Conservation (phyloP, 805 yeast species). For the Lachancea fermentati region DNA sequence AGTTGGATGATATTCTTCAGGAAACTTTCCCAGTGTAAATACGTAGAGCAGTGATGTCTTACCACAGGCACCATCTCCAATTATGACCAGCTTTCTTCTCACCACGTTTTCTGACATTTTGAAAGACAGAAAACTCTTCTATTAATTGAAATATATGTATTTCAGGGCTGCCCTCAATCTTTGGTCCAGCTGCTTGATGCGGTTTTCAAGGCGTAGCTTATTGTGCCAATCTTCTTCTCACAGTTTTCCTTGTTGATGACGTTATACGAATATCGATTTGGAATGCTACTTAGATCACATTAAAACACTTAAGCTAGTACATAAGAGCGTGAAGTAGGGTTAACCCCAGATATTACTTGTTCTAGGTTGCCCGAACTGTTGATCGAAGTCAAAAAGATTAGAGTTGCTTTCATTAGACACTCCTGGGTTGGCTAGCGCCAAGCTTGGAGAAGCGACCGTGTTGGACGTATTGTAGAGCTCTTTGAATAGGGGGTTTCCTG, state of each 20-base stretch:
- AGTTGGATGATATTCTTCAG: constrained; percentile 88
- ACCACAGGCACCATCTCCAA: constrained; percentile 95
- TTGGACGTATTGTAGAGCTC: constrained; percentile 4
- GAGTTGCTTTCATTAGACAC: constrained; percentile 2
- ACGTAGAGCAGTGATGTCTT: constrained; percentile 87
- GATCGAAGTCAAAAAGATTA: constrained; percentile 2
- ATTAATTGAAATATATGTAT: no score
- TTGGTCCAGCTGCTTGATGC: no score
- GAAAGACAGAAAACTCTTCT: no score
- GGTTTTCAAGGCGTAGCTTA: no score
- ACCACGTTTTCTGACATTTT: constrained; percentile 33
- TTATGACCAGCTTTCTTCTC: constrained; percentile 77
- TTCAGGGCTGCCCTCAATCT: no score
- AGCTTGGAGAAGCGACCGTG: constrained; percentile 1
- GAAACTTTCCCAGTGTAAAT: constrained; percentile 88
- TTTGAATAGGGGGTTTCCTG: constrained; percentile 2
- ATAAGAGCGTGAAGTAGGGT: neutral
- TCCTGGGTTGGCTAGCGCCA: constrained; percentile 1
- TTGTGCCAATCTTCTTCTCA: no score
- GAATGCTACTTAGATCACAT: neutral
- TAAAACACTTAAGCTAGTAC: constrained; percentile 1
- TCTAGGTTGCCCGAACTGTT: constrained; percentile 4
- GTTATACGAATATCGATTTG: neutral
- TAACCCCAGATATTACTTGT: constrained; percentile 19
- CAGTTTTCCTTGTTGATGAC: neutral